Evolutionary conservation across 371 early-diverging fungal species (phyloP), one percentile per base, ranked within the genome.

Genomic region (Mortierella sp.): DNA sequence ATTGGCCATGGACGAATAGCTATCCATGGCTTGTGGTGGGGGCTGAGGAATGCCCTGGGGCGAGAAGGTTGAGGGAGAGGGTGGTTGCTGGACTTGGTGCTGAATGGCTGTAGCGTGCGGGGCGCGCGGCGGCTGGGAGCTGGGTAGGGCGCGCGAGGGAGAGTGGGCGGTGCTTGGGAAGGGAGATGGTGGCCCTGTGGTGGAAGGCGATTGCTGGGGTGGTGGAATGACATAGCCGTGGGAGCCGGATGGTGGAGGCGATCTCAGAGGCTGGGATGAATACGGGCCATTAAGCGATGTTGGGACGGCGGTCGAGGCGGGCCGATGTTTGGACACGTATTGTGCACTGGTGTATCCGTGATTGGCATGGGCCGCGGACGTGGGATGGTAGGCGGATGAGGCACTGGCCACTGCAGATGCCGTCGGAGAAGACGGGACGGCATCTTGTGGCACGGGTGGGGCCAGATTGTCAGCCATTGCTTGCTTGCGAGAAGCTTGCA

Each of bases 341-440:
- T 77, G 79, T 44, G 79, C 79, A 26, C 79, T 77, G 25, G 79
- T 77, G 66, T 77, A 77, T 52, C 79, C 79, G 25, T 77, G 79
- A 55, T 77, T 77, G 62, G 72, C 72, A 25, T 60, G 70, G 29
- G 70, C 52, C 47, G 30, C 60, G 16, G 50, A 62, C 47, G 72
- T 43, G 19, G 58, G 45, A 30, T 62, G 68, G 28, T 44, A 64
- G 16, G 72, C 44, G 18, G 76, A 26, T 28, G 51, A 4, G 15
- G 64, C 16, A 18, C 62, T 64, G 23, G 67, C 62, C 19, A 21
- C 29, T 21, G 58, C 37, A 30, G 60, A 30, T 12, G 53, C 44
- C 11, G 69, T 63, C 28, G 66, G 65, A 26, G 75, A 60, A 30
- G 81, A 64, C 7, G 72, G 47, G 44, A 66, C 29, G 44, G 63